Percentiles rank a stretch among this genome's conserved stretches.
phyloP scores from a whole-genome alignment of 1,284 basidiomycete species.

The Cerrena zonata region DNA sequence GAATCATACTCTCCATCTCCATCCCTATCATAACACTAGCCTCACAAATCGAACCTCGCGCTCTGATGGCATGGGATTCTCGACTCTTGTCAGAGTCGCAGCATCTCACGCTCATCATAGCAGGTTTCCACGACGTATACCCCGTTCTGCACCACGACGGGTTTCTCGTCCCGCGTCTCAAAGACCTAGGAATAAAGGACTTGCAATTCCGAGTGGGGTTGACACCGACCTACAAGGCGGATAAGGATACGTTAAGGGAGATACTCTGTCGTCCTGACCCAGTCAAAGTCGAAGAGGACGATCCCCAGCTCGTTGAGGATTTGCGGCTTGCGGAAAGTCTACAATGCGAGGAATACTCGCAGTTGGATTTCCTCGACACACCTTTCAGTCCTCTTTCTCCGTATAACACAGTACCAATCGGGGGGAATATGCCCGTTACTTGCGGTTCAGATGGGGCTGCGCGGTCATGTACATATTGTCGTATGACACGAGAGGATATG shows the following conservation, averaged over 20 bases:
- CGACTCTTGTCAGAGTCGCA: constrained; percentile 45
- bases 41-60: constrained; percentile 44
- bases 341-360: too few species aligned
- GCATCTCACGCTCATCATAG: constrained; percentile 52
- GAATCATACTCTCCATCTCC: constrained; percentile 49
- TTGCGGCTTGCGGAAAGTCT: too few species aligned
- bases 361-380: too few species aligned
- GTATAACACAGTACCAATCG: too few species aligned
- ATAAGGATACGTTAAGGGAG: constrained; percentile 38
- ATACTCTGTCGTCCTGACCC: constrained; percentile 40
- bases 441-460: too few species aligned
- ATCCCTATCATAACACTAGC: constrained; percentile 45
- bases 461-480: too few species aligned
- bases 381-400: too few species aligned
- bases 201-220: constrained; percentile 55
- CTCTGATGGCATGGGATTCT: constrained; percentile 58
- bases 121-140: constrained; percentile 46
- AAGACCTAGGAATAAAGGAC: constrained; percentile 21
- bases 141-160: constrained; percentile 42
- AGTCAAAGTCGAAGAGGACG: constrained; percentile 37
- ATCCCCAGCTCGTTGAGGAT: constrained; percentile 18
- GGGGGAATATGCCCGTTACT: too few species aligned
- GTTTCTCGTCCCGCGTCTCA: constrained; percentile 21
- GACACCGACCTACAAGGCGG: constrained; percentile 49
- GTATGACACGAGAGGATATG: too few species aligned